Conservation (phyloP, 768 basidiomycete species). For the Leccinum longicurvipes region DNA sequence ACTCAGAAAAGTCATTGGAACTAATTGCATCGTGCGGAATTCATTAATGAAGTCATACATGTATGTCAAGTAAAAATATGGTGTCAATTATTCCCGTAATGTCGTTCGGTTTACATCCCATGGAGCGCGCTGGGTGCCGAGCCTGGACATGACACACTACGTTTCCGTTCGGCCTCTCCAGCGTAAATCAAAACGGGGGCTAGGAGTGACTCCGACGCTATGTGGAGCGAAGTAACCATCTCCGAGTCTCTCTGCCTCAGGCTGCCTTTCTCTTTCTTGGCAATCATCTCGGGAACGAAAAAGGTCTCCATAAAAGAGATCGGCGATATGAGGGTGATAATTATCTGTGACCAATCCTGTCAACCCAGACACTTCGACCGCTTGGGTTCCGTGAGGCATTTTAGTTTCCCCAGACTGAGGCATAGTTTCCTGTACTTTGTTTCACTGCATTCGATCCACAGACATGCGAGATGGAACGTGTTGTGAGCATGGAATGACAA, state of each 20-base stretch:
- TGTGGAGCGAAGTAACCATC: not conserved
- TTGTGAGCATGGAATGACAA: constrained; percentile 90
- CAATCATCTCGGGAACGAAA: not conserved
- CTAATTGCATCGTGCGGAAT: not conserved
- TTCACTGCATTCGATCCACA: constrained; percentile 46
- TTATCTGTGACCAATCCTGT: not conserved
- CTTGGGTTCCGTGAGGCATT: constrained; percentile 45
- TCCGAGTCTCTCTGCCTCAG: too few relatives aligned
- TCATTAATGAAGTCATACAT: too few relatives aligned
- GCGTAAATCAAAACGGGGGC: not conserved
- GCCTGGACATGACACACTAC: not conserved
- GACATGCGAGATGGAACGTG: constrained; percentile 61
- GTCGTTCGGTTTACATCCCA: not conserved
- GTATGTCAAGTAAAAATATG: not conserved
- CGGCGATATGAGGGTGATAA: not conserved
- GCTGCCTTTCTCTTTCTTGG: not conserved
- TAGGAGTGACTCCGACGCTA: not conserved
- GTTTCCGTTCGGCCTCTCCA: not conserved
- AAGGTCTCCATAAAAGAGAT: not conserved
- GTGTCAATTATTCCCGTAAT: too few relatives aligned
- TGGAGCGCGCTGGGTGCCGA: not conserved
- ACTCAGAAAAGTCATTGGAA: not conserved
- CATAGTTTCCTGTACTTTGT: constrained; percentile 49
- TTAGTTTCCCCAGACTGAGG: constrained; percentile 58
- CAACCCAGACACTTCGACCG: not conserved